Conservation (phyloP, 169 alveolate genomes). For the Perkinsus olseni region DNA sequence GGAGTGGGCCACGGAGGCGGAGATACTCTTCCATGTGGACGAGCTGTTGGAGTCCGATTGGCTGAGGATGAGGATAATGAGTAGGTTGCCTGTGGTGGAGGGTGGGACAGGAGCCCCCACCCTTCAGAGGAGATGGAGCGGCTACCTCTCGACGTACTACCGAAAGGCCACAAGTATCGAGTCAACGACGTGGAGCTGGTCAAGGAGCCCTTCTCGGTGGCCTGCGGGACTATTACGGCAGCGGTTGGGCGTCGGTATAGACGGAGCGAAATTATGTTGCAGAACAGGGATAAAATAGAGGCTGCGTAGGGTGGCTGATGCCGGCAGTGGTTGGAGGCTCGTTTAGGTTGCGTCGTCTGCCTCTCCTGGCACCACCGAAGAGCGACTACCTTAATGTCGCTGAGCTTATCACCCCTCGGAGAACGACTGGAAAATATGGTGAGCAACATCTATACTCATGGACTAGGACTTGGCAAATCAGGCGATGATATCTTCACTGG, state of each 20-base stretch:
- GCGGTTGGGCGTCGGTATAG: neutral
- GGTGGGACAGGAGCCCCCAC: neutral
- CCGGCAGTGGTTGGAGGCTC: neutral
- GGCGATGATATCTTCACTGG: neutral
- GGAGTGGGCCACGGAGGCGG: neutral
- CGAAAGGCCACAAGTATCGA: neutral
- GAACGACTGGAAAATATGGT: neutral
- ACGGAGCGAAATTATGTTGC: neutral
- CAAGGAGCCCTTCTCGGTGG: neutral
- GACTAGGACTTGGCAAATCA: too few species aligned
- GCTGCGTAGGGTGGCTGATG: neutral
- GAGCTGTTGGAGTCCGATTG: neutral
- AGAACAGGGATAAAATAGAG: neutral
- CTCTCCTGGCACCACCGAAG: neutral
- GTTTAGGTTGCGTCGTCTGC: neutral
- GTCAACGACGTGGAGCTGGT: neutral
- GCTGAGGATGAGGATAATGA: neutral
- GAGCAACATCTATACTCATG: too few species aligned
- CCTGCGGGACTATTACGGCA: neutral
- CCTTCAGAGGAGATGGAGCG: neutral
- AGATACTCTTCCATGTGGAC: neutral
- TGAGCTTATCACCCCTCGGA: neutral
- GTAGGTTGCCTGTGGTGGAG: neutral
- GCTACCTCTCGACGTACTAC: neutral
- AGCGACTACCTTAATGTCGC: neutral